Evolutionary conservation across 305 asterid species (phyloP), one percentile per base, ranked within the genome.

Genomic region (Fraxinus baroniana): DNA sequence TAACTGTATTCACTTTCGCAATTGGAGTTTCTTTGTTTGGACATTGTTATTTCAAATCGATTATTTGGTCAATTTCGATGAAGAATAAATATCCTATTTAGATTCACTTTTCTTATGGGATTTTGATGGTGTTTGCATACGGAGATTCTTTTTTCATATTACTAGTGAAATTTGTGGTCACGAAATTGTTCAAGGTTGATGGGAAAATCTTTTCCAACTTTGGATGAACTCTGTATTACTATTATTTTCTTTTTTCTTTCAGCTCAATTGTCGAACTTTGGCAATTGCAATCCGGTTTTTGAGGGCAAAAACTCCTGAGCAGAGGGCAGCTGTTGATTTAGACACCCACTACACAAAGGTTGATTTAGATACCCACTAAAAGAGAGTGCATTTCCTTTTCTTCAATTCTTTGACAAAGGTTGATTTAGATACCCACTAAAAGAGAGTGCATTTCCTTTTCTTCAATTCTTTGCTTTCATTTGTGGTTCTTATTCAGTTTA

Each of bases 241-340:
- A 39, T 39, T 8, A 8, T 39, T 39, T 49, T 46, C 8, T 24
- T 28, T 28, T 13, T 70, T 13, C 24, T 32, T 93, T 89, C 98
- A 96, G 99, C 84, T 96, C 5, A 95, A 94, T 81, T 90, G 95
- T 24, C 80, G 78, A 88, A 92, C 94, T 66, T 86, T 94, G 79
- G 93, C 98, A 0, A 91, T 96, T 84, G 98, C 95, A 12, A 72
- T 96, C 85, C 97, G 98, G 57, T 94, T 96, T 89, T 52, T 96
- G 84, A 94, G 77, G 90, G 99, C 99, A 35, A 96, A 91, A 85
- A 96, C 99, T 71, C 97, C 98, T 66, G 97, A 96, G 84, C 97
- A 96, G 89, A 96, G 99, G 89, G 98, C 99, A 46, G 98, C 99
- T 75, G 99, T 96, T 84, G 99, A 96, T 92, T 87, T 96, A 85